These are phyloP conservation scores for Pholiota molesta DNA, from an alignment of 768 basidiomycete genomes.

Conservation along the genomic window DNA sequence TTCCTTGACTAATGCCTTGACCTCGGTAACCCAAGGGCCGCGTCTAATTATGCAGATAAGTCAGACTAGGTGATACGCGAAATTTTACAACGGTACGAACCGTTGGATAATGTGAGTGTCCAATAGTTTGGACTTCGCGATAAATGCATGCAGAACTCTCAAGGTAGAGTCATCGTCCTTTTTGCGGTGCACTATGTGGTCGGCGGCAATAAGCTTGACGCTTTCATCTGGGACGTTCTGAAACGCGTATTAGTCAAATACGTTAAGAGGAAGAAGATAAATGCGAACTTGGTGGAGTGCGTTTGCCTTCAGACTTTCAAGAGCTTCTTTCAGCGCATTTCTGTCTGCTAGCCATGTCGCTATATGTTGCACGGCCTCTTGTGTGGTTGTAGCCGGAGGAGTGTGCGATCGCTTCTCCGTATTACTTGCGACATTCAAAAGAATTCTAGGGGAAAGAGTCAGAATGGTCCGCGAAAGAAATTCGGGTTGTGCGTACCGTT, in stretches of 20 bases:
- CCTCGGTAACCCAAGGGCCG: not conserved
- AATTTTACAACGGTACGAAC: not conserved
- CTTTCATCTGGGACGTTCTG: constrained; percentile 1
- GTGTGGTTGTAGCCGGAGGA: constrained; percentile 2
- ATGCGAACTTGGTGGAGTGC: not conserved
- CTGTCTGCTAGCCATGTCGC: not conserved
- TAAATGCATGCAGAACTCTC: not conserved
- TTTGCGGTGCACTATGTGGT: not conserved
- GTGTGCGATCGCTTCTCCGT: not conserved
- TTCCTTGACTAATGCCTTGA: not conserved
- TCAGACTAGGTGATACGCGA: not conserved
- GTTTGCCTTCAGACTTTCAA: not conserved
- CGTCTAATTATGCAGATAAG: not conserved
- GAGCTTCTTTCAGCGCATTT: not conserved
- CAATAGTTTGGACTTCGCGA: not conserved
- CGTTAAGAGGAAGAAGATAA: not conserved
- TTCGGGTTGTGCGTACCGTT: constrained; percentile 15
- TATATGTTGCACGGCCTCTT: constrained; percentile 1
- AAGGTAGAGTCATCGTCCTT: constrained; percentile 2
- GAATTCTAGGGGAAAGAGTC: not conserved
- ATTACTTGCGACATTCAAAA: not conserved
- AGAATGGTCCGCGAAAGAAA: not conserved
- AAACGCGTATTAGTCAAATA: not conserved
- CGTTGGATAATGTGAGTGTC: not conserved
- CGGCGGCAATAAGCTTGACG: not conserved